phyloP scores from a whole-genome alignment of 768 basidiomycete species.

The Tulasnella calospora region DNA sequence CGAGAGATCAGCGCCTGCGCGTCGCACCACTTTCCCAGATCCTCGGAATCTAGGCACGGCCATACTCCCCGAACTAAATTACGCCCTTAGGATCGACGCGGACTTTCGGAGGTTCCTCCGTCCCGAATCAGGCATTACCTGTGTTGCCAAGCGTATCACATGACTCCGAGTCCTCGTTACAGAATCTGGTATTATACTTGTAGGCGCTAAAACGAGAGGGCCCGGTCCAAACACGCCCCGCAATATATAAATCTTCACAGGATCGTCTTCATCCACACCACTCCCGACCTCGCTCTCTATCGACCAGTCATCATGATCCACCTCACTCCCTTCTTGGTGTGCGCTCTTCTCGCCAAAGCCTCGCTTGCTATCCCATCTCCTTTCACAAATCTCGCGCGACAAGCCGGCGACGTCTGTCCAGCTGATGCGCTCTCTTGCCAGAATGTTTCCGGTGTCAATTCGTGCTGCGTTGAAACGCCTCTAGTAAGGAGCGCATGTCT shows the following conservation, averaged over 20 bases:
- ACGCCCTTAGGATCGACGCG: too few relatives aligned
- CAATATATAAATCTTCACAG: background rate
- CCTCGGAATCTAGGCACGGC: too few relatives aligned
- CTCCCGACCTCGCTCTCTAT: background rate
- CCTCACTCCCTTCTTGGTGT: background rate
- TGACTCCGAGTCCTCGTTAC: background rate
- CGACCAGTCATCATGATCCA: background rate
- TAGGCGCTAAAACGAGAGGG: background rate
- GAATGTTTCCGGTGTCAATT: slow-evolving; percentile 30
- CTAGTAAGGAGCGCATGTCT: slow-evolving; percentile 45
- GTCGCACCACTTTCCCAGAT: background rate
- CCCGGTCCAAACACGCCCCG: background rate
- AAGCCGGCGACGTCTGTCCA: background rate
- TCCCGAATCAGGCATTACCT: background rate
- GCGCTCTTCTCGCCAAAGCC: background rate
- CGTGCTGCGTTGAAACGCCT: slow-evolving; percentile 63
- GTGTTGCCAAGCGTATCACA: background rate
- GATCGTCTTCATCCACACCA: background rate
- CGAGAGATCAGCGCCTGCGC: too few relatives aligned
- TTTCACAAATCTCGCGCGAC: background rate
- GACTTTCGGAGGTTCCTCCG: too few relatives aligned
- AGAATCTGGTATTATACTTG: background rate
- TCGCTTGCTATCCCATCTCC: background rate
- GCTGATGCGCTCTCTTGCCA: background rate
- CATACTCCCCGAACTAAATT: too few relatives aligned